Evolutionary conservation across 1,284 basidiomycete species (phyloP).

Genomic region (Irpex sp.): DNA sequence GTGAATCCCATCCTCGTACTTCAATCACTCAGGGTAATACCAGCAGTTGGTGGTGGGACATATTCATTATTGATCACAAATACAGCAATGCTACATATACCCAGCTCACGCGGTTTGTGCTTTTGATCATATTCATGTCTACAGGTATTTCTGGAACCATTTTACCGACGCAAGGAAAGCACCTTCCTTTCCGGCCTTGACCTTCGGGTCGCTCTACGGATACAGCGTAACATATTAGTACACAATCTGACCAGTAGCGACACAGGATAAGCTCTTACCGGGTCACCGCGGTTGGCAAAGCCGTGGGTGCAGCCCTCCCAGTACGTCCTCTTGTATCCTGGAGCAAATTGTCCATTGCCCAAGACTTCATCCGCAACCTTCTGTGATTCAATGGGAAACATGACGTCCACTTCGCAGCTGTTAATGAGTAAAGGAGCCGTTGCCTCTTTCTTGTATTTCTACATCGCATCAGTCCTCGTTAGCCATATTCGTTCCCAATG

Average conservation of each 20-base stretch:
- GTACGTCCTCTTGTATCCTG: conserved; percentile 52
- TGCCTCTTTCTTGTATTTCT: conserved; percentile 28
- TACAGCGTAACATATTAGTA: background rate
- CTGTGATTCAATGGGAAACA: conserved; percentile 31
- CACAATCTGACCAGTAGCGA: background rate
- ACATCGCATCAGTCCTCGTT: background rate
- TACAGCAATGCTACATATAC: background rate
- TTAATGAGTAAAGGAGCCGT: conserved; percentile 42
- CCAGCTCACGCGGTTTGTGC: background rate
- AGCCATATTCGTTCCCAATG: too few relatives aligned
- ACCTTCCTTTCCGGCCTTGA: conserved; percentile 38
- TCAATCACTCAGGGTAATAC: too few relatives aligned
- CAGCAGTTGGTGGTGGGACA: too few relatives aligned
- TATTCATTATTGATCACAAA: too few relatives aligned
- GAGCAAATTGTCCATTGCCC: conserved; percentile 42
- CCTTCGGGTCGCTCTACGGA: conserved; percentile 31
- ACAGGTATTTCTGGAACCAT: conserved; percentile 30
- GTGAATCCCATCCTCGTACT: too few relatives aligned
- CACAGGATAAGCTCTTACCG: conserved; percentile 18
- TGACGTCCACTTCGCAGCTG: conserved; percentile 33
- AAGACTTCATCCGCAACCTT: conserved; percentile 49
- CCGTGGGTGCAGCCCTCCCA: conserved; percentile 60
- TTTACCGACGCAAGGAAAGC: conserved; percentile 36
- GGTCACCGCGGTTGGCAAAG: conserved; percentile 48
- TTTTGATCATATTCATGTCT: background rate